phyloP scores from a whole-genome alignment of 805 yeast genomes.

The Ogataea polymorpha region DNA sequence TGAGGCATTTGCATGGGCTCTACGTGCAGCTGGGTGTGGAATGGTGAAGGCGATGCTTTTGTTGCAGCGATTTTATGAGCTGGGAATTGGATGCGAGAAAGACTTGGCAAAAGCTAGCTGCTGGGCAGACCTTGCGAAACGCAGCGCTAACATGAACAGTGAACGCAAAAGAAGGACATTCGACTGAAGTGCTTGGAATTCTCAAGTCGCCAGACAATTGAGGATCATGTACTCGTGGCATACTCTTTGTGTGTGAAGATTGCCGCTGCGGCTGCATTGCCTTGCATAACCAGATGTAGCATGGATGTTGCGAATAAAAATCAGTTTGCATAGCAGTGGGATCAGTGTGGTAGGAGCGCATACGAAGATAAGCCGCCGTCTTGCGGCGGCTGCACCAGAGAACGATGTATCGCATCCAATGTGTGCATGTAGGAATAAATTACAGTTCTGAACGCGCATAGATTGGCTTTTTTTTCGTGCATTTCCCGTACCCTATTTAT shows the following conservation, averaged over 20 bases:
- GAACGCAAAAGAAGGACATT: not conserved
- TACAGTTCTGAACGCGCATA: constrained; percentile 3
- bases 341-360: not conserved
- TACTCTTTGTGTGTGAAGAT: not conserved
- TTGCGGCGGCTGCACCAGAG: constrained; percentile 1
- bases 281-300: not conserved
- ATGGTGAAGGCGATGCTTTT: constrained; percentile 82
- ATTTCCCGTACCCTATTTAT: not conserved
- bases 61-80: constrained; percentile 76
- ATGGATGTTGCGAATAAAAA: not conserved
- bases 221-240: not conserved
- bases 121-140: constrained; percentile 63
- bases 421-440: not conserved
- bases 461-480: constrained; percentile 1
- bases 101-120: constrained; percentile 55
- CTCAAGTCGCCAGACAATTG: not conserved
- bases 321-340: not conserved
- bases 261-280: constrained; percentile 4
- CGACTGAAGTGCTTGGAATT: not conserved
- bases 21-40: constrained; percentile 74
- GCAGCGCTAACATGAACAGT: not conserved
- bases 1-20: constrained; percentile 95
- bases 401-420: not conserved
- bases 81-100: constrained; percentile 79
- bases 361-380: constrained; percentile 1